Base-by-base conservation (phyloP, 108 stramenopile species). In the Hondaea fermentalgiana region DNA sequence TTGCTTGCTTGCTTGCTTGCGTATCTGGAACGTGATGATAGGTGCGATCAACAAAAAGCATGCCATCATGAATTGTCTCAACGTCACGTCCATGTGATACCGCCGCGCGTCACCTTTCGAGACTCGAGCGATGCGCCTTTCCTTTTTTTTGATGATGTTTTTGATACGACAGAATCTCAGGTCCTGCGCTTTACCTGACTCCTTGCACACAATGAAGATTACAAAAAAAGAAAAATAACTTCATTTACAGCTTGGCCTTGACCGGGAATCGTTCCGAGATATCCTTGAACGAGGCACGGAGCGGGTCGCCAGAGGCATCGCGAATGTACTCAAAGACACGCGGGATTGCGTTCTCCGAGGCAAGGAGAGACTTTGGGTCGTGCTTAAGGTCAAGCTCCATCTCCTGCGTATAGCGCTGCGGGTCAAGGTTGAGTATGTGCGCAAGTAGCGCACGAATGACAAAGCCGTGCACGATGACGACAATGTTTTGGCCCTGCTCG, bases 381-480 rank as follows among this genome's bases (percentile, higher is more conserved):
- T 83, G 76, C 51, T 83, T 83, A 0, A 83, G 51, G 4, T 83
- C 76, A 12, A 83, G 76, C 76, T 83, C 76, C 76, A 83, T 83
- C 3, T 83, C 76, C 51, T 83, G 16, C 17, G 45, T 23, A 23
- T 83, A 83, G n/a, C 45, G 76, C 23, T 53, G 76, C 10, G 76
- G 76, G 51, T 47, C 51, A 53, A 83, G 76, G 51, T 83, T 45
- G 19, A 83, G 23, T 19, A 83, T 83, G 76, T 83, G 76, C 25
- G 76, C 76, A 12, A 83, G 51, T 8, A 83, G 45, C n/a, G 76
- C 76, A 23, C 76, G 45, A 12, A 83, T 45, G 23, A 83, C 76
- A 83, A 83, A 83, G 76, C 76, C 76, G 76, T 83, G 76, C 5
- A 47, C 45, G 76, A 47, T 53, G 23, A 83, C 76, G 17, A 83